phyloP scores from a whole-genome alignment of 148 eudicot genomes.

The Nepenthes mirabilis region DNA sequence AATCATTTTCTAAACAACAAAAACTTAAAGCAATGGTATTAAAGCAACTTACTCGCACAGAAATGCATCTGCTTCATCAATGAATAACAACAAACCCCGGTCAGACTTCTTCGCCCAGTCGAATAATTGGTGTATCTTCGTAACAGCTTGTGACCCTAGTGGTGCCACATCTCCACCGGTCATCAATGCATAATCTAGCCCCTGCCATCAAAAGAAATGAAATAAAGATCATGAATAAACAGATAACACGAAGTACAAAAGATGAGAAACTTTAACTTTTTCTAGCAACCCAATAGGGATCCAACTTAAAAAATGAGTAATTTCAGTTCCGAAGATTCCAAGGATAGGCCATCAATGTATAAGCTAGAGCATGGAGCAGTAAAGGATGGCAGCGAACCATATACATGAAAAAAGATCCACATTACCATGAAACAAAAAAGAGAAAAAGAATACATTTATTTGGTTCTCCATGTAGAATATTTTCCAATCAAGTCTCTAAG shows the following conservation, averaged over 20 bases:
- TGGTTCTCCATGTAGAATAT: too few relatives aligned
- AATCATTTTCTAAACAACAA: not conserved
- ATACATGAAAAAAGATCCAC: too few relatives aligned
- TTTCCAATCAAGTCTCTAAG: too few relatives aligned
- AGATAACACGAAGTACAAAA: not conserved
- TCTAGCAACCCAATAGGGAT: too few relatives aligned
- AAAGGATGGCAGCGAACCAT: too few relatives aligned
- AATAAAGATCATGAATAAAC: conserved; percentile 3
- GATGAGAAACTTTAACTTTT: too few relatives aligned
- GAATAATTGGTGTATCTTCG: conserved; percentile 92
- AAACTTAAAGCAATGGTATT: not conserved
- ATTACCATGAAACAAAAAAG: too few relatives aligned
- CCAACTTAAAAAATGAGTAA: too few relatives aligned
- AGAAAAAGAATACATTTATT: too few relatives aligned
- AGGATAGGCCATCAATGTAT: too few relatives aligned
- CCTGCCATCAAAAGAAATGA: conserved; percentile 28
- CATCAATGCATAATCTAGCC: conserved; percentile 97
- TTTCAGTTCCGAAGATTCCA: too few relatives aligned
- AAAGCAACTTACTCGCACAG: conserved; percentile 50
- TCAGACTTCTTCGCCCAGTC: conserved; percentile 97
- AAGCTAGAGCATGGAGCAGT: too few relatives aligned
- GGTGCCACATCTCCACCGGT: conserved; percentile 99
- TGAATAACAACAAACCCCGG: conserved; percentile 75
- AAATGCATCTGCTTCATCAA: conserved; percentile 39
- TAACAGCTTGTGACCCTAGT: conserved; percentile 95